Base-by-base conservation (phyloP, 371 early-diverging fungal genomes). In the Fennellomyces sp. region DNA sequence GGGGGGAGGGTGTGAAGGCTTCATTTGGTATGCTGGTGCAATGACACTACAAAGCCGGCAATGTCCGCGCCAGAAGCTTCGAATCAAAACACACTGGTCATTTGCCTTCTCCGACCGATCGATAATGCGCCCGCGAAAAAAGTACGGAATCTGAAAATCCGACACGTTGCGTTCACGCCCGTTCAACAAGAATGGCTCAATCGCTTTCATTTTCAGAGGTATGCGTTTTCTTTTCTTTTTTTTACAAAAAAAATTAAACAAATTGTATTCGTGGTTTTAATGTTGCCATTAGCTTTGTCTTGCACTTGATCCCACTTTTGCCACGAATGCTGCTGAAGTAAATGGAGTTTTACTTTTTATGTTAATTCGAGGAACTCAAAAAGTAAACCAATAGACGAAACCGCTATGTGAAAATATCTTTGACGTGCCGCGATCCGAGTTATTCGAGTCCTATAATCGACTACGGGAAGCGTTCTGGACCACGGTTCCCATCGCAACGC, bases 401-500 rank as follows among this genome's bases (percentile, higher is more conserved):
- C 49, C 39, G 5, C 29, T 58, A n/a, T 58, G 58, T 29, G 58
- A 58, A 31, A 58, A 58, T 17, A 58, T 58, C 15, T 58, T 58
- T 28, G 58, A 58, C 27, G 58, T 58, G 15, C 49, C 47, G 7
- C 25, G 50, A 17, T 48, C 58, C 4, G 58, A 58, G 15, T n/a
- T 58, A 2, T 49, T 58, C 12, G 50, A 49, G 17, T 49, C 49
- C 5, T 58, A 58, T 27, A 25, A 47, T 5, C 58, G 58, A 49
- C 21, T 58, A 58, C 58, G 58, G 3, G 23, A 48, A 15, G 15
- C 58, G 12, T 58, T 58, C 6, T 58, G 58, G 58, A 35, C 23
- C 5, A 26, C 36, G 25, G 5, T 19, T 4, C 39, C 41, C 2
- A 29, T 31, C 29, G n/a, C 38, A 10, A 35, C 35, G 17, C 25